Conservation (phyloP, 768 basidiomycete species). For the Clathrus columnatus region DNA sequence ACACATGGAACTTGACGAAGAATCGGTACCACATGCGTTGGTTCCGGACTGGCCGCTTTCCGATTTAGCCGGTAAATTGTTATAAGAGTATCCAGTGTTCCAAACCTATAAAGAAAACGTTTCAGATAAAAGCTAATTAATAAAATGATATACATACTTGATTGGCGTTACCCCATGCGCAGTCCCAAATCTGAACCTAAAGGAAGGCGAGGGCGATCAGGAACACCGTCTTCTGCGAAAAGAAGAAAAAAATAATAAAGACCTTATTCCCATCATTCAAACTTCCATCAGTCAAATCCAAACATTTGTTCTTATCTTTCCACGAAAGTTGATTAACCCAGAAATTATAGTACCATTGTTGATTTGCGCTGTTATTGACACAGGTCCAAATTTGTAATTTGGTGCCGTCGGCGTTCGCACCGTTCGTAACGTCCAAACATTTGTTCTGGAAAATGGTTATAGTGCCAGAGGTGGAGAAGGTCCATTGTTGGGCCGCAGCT, state of each 20-base stretch:
- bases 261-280: constrained; percentile 34
- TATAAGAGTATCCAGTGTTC: constrained; percentile 40
- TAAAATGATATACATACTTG: constrained; percentile 21
- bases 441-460: constrained; percentile 37
- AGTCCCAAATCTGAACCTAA: constrained; percentile 30
- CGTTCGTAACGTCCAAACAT: constrained; percentile 41
- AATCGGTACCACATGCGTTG: constrained; percentile 30
- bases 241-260: constrained; percentile 12
- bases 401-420: constrained; percentile 33
- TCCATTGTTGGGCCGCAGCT: constrained; percentile 39
- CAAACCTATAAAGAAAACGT: constrained; percentile 24
- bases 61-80: constrained; percentile 24
- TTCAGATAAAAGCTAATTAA: background rate
- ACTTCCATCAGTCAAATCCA: constrained; percentile 38
- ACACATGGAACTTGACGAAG: constrained; percentile 25
- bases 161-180: constrained; percentile 30
- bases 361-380: constrained; percentile 24
- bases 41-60: constrained; percentile 29
- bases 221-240: too few species aligned
- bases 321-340: constrained; percentile 28
- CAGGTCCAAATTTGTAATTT: constrained; percentile 50
- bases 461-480: constrained; percentile 31
- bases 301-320: constrained; percentile 41
- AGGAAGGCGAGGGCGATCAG: constrained; percentile 1
- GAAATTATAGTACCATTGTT: constrained; percentile 43